Evolutionary conservation across 345 rosid genomes (phyloP).

Genomic region (Iberis pinnata): DNA sequence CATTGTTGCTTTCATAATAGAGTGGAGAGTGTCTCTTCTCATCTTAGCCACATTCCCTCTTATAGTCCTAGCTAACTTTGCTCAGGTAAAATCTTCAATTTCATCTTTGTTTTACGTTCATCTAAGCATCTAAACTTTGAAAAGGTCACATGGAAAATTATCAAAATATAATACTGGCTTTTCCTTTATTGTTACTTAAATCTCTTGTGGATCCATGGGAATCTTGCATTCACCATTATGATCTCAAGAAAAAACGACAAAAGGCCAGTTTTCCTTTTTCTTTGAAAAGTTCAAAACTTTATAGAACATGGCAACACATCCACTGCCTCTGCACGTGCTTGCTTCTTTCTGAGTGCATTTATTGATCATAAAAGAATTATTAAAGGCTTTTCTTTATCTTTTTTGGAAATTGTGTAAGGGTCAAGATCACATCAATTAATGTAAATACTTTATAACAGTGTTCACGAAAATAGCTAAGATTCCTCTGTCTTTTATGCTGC

Average conservation of each 20-base stretch:
- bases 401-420: conserved; percentile 28
- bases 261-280: conserved; percentile 14
- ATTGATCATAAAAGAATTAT: conserved; percentile 24
- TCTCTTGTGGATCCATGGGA: conserved; percentile 42
- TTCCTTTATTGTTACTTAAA: no score
- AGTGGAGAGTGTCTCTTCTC: conserved; percentile 99
- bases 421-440: conserved; percentile 35
- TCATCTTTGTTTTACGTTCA: background rate
- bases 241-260: conserved; percentile 41
- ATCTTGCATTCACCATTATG: conserved; percentile 33
- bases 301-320: conserved; percentile 35
- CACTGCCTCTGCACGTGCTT: conserved; percentile 51
- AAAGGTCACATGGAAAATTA: background rate
- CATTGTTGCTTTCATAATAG: conserved; percentile 93
- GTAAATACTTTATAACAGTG: conserved; percentile 31
- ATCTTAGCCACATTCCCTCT: conserved; percentile 92
- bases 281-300: conserved; percentile 27
- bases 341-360: conserved; percentile 29
- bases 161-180: no score
- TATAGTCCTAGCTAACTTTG: conserved; percentile 96
- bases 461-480: conserved; percentile 40
- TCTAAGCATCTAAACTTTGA: background rate
- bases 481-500: conserved; percentile 29
- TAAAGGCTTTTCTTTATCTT: conserved; percentile 1
- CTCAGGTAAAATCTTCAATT: conserved; percentile 53